These are phyloP conservation scores for Ophiostoma australiae DNA, from an alignment of 2,329 filamentous ascomycete species.

Conservation along the genomic window DNA sequence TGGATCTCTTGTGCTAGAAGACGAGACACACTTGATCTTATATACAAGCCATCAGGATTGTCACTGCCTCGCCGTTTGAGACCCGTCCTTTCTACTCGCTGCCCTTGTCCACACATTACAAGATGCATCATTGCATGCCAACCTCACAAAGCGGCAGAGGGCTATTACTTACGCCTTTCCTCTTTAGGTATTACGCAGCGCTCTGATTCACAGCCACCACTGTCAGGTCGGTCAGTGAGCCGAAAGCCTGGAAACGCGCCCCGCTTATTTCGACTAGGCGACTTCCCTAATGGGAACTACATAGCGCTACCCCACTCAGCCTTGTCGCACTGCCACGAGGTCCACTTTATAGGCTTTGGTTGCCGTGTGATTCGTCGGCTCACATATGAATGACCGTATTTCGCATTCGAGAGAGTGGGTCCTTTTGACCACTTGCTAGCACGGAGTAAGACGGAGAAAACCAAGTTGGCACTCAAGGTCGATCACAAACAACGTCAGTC, in stretches of 20 bases:
- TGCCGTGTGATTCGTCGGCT: not conserved
- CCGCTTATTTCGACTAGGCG: conserved; percentile 3
- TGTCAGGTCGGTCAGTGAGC: not conserved
- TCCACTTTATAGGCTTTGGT: not conserved
- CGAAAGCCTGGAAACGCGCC: not conserved
- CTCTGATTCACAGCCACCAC: not conserved
- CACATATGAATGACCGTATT: not conserved
- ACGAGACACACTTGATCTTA: not conserved
- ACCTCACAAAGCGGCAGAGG: not conserved
- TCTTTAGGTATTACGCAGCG: conserved; percentile 7
- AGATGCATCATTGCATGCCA: not conserved
- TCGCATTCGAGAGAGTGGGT: conserved; percentile 4
- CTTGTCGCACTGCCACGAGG: not conserved
- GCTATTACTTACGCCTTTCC: not conserved
- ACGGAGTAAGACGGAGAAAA: conserved; percentile 6
- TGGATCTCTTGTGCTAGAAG: not conserved
- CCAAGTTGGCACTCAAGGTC: not conserved
- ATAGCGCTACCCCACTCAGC: conserved; percentile 14
- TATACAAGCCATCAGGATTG: not conserved
- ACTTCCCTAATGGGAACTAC: conserved; percentile 6
- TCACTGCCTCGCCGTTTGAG: not conserved
- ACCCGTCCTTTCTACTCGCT: not conserved
- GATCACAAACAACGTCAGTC: not conserved
- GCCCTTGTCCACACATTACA: not conserved
- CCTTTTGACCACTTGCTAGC: not conserved